Percentiles rank a stretch among this genome's conserved stretches.
Conservation (phyloP, 2,329 filamentous ascomycete genomes). For the Pseudocercospora musae region DNA sequence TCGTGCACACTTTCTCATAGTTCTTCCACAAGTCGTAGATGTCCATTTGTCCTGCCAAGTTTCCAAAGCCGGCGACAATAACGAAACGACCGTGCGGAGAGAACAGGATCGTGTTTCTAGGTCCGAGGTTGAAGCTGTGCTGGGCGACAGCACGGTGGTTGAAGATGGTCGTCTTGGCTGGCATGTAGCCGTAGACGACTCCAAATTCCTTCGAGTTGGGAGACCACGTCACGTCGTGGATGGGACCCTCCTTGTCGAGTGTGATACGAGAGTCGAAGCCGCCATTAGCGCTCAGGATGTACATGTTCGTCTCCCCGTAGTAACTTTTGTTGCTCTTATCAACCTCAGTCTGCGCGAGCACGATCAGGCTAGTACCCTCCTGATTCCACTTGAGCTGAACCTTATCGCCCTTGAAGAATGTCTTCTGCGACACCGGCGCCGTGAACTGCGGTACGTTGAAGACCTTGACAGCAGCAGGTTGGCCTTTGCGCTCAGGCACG, state of each 20-base stretch:
- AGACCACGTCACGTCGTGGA: conserved; percentile 98
- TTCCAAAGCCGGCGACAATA: conserved; percentile 92
- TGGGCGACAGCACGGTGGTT: conserved; percentile 79
- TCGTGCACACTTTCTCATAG: conserved; percentile 85
- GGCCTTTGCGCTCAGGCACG: conserved; percentile 87
- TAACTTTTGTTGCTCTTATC: conserved; percentile 99
- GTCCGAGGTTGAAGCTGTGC: conserved; percentile 80
- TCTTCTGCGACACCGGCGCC: conserved; percentile 87
- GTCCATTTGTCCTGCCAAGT: conserved; percentile 95
- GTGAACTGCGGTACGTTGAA: conserved; percentile 88
- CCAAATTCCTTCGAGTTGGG: conserved; percentile 97
- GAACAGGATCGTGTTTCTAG: conserved; percentile 92
- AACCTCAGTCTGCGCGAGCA: conserved; percentile 94
- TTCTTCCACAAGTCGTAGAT: conserved; percentile 95
- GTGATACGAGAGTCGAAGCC: conserved; percentile 83
- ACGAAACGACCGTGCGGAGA: conserved; percentile 92
- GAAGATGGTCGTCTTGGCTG: conserved; percentile 98
- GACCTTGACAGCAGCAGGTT: conserved; percentile 90
- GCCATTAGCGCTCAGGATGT: conserved; percentile 87
- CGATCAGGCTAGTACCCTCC: conserved; percentile 83
- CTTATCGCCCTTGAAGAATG: conserved; percentile 98
- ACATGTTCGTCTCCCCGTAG: conserved; percentile 96
- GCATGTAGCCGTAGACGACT: conserved; percentile 97
- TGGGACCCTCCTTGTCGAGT: conserved; percentile 90
- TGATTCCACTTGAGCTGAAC: conserved; percentile 98